These are phyloP conservation scores for Rhazya stricta DNA, from an alignment of 257 asterid genomes.

Conservation along the genomic window DNA sequence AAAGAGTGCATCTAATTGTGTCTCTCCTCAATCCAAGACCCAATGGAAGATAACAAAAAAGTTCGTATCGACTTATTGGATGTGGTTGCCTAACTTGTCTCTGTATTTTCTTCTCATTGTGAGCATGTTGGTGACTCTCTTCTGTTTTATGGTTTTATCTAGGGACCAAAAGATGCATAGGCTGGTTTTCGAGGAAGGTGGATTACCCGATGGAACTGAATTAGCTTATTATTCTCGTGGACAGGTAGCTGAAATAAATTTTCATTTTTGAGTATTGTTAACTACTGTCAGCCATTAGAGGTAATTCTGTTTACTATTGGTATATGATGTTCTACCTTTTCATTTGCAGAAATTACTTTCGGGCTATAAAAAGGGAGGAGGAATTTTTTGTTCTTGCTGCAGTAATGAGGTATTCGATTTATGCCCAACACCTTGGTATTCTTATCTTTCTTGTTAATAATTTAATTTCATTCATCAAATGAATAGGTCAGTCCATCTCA, in stretches of 20 bases:
- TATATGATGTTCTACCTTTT: constrained; percentile 21
- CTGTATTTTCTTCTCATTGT: constrained; percentile 17
- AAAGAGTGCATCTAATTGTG: constrained; percentile 35
- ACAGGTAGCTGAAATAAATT: constrained; percentile 51
- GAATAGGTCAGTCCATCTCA: constrained; percentile 94
- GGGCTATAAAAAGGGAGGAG: constrained; percentile 85
- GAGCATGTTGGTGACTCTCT: constrained; percentile 11
- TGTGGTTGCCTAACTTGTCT: constrained; percentile 5
- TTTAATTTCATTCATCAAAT: constrained; percentile 7
- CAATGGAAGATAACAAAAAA: constrained; percentile 80
- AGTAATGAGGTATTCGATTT: constrained; percentile 56
- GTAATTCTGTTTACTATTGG: neutral
- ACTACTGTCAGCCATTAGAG: neutral
- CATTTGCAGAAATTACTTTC: constrained; percentile 67
- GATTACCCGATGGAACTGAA: constrained; percentile 94
- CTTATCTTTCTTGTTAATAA: constrained; percentile 14
- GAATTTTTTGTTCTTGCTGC: constrained; percentile 90
- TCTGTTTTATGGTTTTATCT: constrained; percentile 17
- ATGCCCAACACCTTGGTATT: constrained; percentile 9
- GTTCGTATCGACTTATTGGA: constrained; percentile 40
- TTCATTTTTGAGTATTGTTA: constrained; percentile 6
- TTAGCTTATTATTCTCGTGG: constrained; percentile 90
- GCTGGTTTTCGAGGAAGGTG: constrained; percentile 83
- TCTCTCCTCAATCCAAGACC: constrained; percentile 46
- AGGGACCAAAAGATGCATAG: constrained; percentile 95